Evolutionary conservation across 2,329 filamentous ascomycete genomes (phyloP).

Genomic region (Didymella sp.): DNA sequence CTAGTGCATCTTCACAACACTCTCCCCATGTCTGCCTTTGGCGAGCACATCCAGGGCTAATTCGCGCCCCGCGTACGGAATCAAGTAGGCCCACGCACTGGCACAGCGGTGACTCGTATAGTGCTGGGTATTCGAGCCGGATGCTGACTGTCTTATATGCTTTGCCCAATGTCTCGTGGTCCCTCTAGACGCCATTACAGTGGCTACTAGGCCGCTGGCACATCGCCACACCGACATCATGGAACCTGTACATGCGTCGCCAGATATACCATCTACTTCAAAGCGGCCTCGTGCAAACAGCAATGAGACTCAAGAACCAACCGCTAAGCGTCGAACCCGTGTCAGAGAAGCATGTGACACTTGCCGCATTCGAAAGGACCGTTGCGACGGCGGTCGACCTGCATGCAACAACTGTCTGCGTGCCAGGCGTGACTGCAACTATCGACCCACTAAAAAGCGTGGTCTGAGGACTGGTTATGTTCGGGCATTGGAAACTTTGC

Average conservation of each 20-base stretch:
- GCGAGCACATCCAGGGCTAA: not conserved
- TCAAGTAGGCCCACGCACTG: not conserved
- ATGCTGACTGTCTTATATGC: not conserved
- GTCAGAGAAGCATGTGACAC: not conserved
- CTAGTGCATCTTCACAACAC: not conserved
- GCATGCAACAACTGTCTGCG: slow-evolving; percentile 3
- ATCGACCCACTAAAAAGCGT: slow-evolving; percentile 4
- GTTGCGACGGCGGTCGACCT: slow-evolving; percentile 1
- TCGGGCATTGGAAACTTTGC: slow-evolving; percentile 4
- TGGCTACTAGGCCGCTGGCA: not conserved
- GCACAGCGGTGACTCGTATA: not conserved
- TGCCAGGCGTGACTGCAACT: slow-evolving; percentile 1
- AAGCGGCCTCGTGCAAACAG: not conserved
- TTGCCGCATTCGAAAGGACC: slow-evolving; percentile 4
- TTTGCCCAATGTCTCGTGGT: not conserved
- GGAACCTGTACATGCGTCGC: not conserved
- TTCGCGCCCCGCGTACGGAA: not conserved
- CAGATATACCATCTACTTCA: not conserved
- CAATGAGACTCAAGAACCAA: not conserved
- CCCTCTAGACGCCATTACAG: not conserved
- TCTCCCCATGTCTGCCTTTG: not conserved
- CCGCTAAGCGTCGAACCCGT: not conserved
- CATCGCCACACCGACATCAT: not conserved
- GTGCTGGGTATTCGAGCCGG: not conserved
- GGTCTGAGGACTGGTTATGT: slow-evolving; percentile 2